Base-by-base conservation (phyloP, 164 flowering plant species). In the Magnolia kwangsiensis region DNA sequence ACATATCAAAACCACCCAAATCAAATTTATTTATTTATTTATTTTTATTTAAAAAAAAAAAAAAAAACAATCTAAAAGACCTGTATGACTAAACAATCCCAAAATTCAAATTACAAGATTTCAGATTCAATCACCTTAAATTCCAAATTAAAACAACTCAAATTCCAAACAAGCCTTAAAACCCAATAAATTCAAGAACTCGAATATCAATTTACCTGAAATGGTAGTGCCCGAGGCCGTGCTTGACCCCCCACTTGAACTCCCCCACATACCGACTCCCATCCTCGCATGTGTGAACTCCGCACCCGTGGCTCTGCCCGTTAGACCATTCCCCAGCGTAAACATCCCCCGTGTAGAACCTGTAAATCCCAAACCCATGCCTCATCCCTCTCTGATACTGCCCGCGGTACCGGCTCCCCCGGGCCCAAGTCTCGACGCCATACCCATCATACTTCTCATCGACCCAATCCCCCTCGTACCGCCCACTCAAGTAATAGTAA, bases 361-460 rank as follows among this genome's bases (percentile, higher is more conserved):
- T 85, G 67, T 90, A 92, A 18, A 90, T 86, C 64, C 96, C 96
- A 79, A 81, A 79, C 5, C 96, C 96, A 83, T 92, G 90, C 81
- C 94, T 87, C 77, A 92, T 51, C 0, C 96, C 96, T 72, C 85
- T 89, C 83, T 91, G 80, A 77, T 92, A 92, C 71, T 92, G 96
- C 31, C 96, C 96, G 0, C 93, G 82, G 69, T 90, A 92, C 50
- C 90, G 77, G 74, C 96, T 90, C 63, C 96, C 96, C 77, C 78
- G 86, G 0, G 90, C 94, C 96, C 94, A 90, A 0, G 96, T 90
- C 82, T 92, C 94, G 1, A 89, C 92, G 1, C 96, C 96, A 85
- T 79, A 84, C 7, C 95, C 95, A 84, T 90, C 93, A 75, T 90
- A 91, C 78, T 88, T 89, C 78, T 83, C 93, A 76, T 90, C 93